Percentiles rank a stretch among this genome's conserved stretches.
phyloP scores from a whole-genome alignment of 306 rosid genomes.

The Glycine latifolia region DNA sequence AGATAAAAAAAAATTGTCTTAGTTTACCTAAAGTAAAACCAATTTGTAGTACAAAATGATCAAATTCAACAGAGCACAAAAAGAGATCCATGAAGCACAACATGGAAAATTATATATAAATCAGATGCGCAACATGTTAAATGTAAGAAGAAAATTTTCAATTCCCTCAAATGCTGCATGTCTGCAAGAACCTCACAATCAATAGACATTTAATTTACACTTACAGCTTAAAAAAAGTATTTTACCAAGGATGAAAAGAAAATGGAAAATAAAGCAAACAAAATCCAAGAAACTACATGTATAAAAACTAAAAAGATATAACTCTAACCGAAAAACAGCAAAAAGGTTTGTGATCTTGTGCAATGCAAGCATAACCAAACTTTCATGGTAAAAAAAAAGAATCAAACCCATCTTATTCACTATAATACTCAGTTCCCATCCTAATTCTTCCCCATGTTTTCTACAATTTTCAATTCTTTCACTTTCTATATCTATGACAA shows the following conservation, averaged over 20 bases:
- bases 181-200: not conserved
- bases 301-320: not conserved
- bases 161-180: constrained; percentile 19
- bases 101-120: not conserved
- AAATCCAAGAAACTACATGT: constrained; percentile 7
- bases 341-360: not conserved
- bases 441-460: not conserved
- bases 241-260: not conserved
- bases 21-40: constrained; percentile 24
- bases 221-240: not conserved
- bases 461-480: constrained; percentile 1
- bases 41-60: not conserved
- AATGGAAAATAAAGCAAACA: constrained; percentile 9
- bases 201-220: constrained; percentile 15
- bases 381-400: constrained; percentile 2
- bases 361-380: constrained; percentile 22
- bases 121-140: too few species aligned
- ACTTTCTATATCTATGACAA: not conserved
- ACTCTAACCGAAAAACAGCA: constrained; percentile 4
- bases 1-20: not conserved
- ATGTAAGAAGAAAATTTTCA: not conserved
- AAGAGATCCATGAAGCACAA: constrained; percentile 24
- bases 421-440: constrained; percentile 3
- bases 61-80: not conserved
- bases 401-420: constrained; percentile 15